Base-by-base conservation (phyloP, 768 basidiomycete species). In the Boletus sp. region DNA sequence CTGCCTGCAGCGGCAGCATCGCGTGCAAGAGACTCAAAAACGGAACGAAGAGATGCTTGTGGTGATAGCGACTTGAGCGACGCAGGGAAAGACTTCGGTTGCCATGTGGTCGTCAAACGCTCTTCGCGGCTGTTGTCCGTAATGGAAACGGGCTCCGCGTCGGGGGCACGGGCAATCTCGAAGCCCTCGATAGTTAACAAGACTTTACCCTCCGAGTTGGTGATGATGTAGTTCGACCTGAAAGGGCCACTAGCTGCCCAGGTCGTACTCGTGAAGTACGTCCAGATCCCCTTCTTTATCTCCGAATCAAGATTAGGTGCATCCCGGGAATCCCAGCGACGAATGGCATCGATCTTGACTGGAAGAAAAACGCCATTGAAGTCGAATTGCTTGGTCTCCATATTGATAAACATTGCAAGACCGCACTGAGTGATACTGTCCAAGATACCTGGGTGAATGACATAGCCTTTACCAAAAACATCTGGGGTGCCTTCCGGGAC, bases 171-270 rank as follows among this genome's bases (percentile, higher is more conserved):
- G 0, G 70, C 68, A 45, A 72, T 71, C 52, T 74, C 71, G 54
- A 73, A 72, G 5, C 68, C 69, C 36, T 70, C 69, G 35, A 73
- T 71, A 3, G 73, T 74, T 46, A 74, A 64, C 32, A 73, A 60
- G 1, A 73, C 59, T 12, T 59, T 65, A 1, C 73, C 71, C 39
- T 69, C 64, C 47, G 63, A 59, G 46, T 68, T 71, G 32, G 64
- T 58, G 33, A 73, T 62, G 52, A 71, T 52, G 41, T 71, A 71
- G 51, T 71, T 56, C 2, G 64, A 65, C 48, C 50, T 66, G 46
- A 63, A 65, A n/a, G 64, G 64, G 12, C 64, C 64, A 1, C 35
- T 50, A 12, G 70, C 59, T 5, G 66, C 64, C 68, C 68, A 71
- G 2, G 57, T 61, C 7, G 55, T 50, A 4, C 52, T 51, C 5